phyloP scores from a whole-genome alignment of 345 rosid genomes.

The Psidium guajava region DNA sequence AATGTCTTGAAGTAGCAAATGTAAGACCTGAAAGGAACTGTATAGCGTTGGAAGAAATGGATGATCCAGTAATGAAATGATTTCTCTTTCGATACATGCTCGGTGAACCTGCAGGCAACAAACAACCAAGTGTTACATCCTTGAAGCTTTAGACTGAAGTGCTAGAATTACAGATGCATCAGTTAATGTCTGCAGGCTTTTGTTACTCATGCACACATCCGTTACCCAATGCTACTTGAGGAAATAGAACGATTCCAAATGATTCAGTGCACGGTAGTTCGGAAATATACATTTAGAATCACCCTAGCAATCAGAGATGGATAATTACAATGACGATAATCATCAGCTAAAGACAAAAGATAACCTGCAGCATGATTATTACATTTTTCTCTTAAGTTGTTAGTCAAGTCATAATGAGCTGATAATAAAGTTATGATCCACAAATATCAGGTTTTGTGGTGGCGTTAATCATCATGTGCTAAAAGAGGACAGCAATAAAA shows the following conservation, averaged over 20 bases:
- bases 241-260: neutral
- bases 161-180: neutral
- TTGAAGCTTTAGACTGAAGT: neutral
- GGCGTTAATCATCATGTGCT: neutral
- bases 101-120: constrained; percentile 52
- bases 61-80: constrained; percentile 80
- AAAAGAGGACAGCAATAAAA: neutral
- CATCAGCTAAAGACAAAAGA: neutral
- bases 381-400: neutral
- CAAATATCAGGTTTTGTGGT: neutral
- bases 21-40: constrained; percentile 77
- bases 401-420: neutral
- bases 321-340: neutral
- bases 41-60: constrained; percentile 92
- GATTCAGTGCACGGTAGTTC: neutral
- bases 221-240: neutral
- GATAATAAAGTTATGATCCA: neutral
- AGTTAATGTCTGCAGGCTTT: neutral
- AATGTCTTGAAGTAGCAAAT: neutral
- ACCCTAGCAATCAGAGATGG: neutral
- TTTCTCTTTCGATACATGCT: constrained; percentile 91
- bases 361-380: neutral
- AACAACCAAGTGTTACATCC: neutral
- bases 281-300: neutral
- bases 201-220: neutral